Base-by-base conservation (phyloP, 257 asterid species). In the Solanum rostratum region DNA sequence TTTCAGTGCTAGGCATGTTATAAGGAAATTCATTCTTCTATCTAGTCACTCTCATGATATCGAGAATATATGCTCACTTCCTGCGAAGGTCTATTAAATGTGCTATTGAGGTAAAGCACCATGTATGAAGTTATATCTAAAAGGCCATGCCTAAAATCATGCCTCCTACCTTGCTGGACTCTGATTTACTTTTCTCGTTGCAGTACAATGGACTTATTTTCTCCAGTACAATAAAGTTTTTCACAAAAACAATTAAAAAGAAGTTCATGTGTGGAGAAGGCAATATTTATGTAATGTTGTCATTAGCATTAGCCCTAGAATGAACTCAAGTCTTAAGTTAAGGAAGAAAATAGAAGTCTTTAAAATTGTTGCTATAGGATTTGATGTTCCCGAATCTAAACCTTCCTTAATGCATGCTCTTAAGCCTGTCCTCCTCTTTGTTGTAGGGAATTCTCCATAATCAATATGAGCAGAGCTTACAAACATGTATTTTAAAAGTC, bases 401-500 rank as follows among this genome's bases (percentile, higher is more conserved):
- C 16, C 30, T 33, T 59, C 33, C 33, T 14, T 59, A n/a, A 73
- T 84, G 84, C 27, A 24, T 86, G 82, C 45, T 22, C 69, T 80
- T 85, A 52, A 46, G 78, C 27, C 54, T 30, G 43, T 29, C 60
- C 57, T 54, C 86, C 81, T 66, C 74, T 80, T 84, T 71, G 86
- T 85, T 86, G 81, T 83, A 95, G 98, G 95, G 99, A 94, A 82
- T 96, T 96, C 83, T 96, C 99, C 54, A 90, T 94, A 78, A 90
- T 92, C 87, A 91, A 88, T 89, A 87, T 96, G 93, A 93, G 97
- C 39, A 98, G 99, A 71, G 96, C 93, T 85, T 96, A 94, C 79
- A 92, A 98, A 84, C 92, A 92, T 84, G 96, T 94, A 83, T 96
- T 93, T 91, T 97, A 94, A 85, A 94, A 90, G 90, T 97, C 95